Base-by-base conservation (phyloP, 169 alveolate genomes). In the Pseudocohnilembus persalinus region DNA sequence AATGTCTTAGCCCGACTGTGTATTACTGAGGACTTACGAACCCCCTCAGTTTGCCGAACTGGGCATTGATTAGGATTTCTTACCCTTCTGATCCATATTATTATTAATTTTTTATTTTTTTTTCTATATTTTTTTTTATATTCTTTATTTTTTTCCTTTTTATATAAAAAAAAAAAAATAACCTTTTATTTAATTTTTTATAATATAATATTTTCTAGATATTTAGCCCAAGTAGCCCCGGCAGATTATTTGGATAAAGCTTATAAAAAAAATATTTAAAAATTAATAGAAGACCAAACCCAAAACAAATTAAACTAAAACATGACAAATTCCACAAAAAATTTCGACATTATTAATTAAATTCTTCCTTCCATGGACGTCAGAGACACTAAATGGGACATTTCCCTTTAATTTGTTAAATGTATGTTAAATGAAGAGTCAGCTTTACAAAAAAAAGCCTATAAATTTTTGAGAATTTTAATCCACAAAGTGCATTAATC, bases 401-500 rank as follows among this genome's bases (percentile, higher is more conserved):
- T 75, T 49, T 81, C 87, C 25, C 79, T 80, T 31, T 74, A 86
- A 75, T 86, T 86, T 30, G 27, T 49, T 0, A 86, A 75, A n/a
- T 35, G 63, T 16, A 73, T 86, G 83, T 35, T 86, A 1, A 75
- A 81, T 34, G 82, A 80, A 0, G 73, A 76, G n/a, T 74, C 32
- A 0, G 79, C 64, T 0, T 63, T 86, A 29, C 31, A 86, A 33
- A 86, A 86, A 32, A 86, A 86, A 76, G 75, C 83, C 0, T 86
- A 86, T 73, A 86, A 80, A 74, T 86, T 86, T 31, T 64, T 86
- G 20, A 76, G 35, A 31, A 72, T 26, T 20, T 79, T 86, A 1
- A 74, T 86, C 6, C 33, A 75, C 35, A 86, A 86, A 35, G 87
- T 86, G 24, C 90, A 86, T 80, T 79, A 33, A 30, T 35, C 90